phyloP scores from a whole-genome alignment of 768 basidiomycete genomes.

The Xerocomellus dryophilus region DNA sequence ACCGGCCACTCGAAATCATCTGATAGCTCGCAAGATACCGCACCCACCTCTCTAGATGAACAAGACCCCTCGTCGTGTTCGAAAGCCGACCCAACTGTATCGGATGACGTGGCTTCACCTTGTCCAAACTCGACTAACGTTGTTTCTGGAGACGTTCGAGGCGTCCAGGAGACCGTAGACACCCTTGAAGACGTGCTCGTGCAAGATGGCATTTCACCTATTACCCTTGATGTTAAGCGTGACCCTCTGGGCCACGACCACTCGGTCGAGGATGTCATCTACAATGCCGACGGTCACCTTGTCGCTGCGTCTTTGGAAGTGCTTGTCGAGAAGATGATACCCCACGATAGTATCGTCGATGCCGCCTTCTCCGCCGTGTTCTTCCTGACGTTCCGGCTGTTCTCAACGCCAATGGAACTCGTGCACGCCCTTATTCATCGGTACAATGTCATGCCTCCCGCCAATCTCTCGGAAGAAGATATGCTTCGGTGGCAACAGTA shows the following conservation, averaged over 20 bases:
- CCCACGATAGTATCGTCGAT: slow-evolving; percentile 89
- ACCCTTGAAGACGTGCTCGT: slow-evolving; percentile 53
- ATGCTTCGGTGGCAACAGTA: slow-evolving; percentile 76
- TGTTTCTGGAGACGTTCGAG: slow-evolving; percentile 51
- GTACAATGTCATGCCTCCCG: slow-evolving; percentile 75
- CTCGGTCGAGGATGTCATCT: slow-evolving; percentile 77
- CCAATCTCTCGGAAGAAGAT: slow-evolving; percentile 54
- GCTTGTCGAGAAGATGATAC: slow-evolving; percentile 96
- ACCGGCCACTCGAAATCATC: slow-evolving; percentile 45
- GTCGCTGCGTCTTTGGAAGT: slow-evolving; percentile 87
- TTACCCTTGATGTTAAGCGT: slow-evolving; percentile 40
- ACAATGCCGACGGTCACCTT: slow-evolving; percentile 86
- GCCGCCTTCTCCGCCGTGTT: slow-evolving; percentile 84
- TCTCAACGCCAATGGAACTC: slow-evolving; percentile 74
- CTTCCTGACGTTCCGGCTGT: slow-evolving; percentile 93
- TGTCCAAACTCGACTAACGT: slow-evolving; percentile 38
- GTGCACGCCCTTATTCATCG: slow-evolving; percentile 75
- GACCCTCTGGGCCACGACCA: slow-evolving; percentile 68
- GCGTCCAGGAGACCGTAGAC: slow-evolving; percentile 31
- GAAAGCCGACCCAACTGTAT: slow-evolving; percentile 24
- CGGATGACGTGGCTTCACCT: slow-evolving; percentile 31
- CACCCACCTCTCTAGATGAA: slow-evolving; percentile 49
- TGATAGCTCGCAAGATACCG: slow-evolving; percentile 45
- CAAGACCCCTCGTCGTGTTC: slow-evolving; percentile 33
- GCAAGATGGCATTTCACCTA: slow-evolving; percentile 49